phyloP scores from a whole-genome alignment of 192 early-diverging fungal species.

The Rhizoclosmatium sp. region DNA sequence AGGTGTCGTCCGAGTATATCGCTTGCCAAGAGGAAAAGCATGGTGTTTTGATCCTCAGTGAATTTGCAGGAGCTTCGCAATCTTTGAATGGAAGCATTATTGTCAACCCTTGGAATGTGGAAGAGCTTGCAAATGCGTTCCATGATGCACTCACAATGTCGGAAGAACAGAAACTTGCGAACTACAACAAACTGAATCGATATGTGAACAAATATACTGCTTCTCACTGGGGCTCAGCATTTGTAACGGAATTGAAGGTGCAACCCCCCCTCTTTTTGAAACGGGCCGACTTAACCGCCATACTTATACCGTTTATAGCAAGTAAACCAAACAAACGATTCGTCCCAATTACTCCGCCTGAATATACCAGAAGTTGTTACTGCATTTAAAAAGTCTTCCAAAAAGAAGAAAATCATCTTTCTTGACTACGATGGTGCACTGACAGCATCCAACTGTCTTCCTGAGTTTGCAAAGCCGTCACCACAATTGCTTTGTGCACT shows the following conservation, averaged over 20 bases:
- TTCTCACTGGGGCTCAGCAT: slow-evolving; percentile 95
- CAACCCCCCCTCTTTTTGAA: not conserved
- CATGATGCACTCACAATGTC: slow-evolving; percentile 93
- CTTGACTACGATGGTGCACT: slow-evolving; percentile 98
- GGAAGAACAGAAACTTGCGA: slow-evolving; percentile 75
- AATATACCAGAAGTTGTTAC: slow-evolving; percentile 56
- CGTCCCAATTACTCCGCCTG: slow-evolving; percentile 12
- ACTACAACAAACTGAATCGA: slow-evolving; percentile 89
- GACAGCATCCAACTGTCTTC: slow-evolving; percentile 76
- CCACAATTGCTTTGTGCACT: slow-evolving; percentile 75
- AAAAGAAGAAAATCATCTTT: slow-evolving; percentile 79
- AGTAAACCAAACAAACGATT: slow-evolving; percentile 65
- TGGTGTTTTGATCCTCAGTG: slow-evolving; percentile 95
- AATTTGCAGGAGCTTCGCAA: slow-evolving; percentile 99
- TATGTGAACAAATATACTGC: slow-evolving; percentile 98
- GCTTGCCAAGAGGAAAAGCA: slow-evolving; percentile 86
- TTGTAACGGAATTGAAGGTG: slow-evolving; percentile 86
- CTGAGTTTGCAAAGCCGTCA: slow-evolving; percentile 94
- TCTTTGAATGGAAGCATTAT: slow-evolving; percentile 96
- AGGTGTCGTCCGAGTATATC: slow-evolving; percentile 81
- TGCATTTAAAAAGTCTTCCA: slow-evolving; percentile 61
- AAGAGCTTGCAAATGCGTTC: slow-evolving; percentile 89
- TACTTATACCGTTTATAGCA: slow-evolving; percentile 56
- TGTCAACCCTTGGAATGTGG: slow-evolving; percentile 99
- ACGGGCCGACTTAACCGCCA: slow-evolving; percentile 30